These are phyloP conservation scores for Acanthamoeba triangularis DNA, from an alignment of 208 protist genomes.

Conservation along the genomic window DNA sequence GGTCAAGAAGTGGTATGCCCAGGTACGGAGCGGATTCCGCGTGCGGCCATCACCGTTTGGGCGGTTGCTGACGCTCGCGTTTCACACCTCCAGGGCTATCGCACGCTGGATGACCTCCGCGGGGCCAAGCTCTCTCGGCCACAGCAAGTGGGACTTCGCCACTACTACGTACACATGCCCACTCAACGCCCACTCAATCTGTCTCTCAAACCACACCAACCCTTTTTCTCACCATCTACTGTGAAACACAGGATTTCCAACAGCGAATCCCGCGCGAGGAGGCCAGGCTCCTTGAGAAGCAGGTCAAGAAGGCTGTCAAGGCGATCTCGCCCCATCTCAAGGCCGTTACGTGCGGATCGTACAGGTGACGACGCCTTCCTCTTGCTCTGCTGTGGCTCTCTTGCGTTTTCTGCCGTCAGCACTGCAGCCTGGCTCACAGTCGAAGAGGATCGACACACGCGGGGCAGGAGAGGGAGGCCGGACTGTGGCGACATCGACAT, in stretches of 20 bases:
- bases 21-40: background rate
- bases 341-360: conserved; percentile 71
- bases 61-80: background rate
- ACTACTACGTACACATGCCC: conserved; percentile 54
- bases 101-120: conserved; percentile 27
- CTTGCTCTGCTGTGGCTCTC: background rate
- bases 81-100: background rate
- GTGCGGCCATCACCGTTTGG: background rate
- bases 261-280: conserved; percentile 66
- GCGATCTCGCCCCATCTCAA: conserved; percentile 72
- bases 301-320: conserved; percentile 29
- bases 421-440: no score
- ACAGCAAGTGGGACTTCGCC: conserved; percentile 32
- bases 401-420: no score
- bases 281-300: conserved; percentile 8
- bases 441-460: no score
- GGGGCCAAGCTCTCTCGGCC: conserved; percentile 30
- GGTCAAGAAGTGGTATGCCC: conserved; percentile 66
- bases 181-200: background rate
- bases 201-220: background rate
- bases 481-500: conserved; percentile 75
- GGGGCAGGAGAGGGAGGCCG: background rate
- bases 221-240: no score
- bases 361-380: background rate
- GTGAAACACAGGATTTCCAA: conserved; percentile 29